Conservation (phyloP, 164 flowering plant species). For the Tetracentron sinense region DNA sequence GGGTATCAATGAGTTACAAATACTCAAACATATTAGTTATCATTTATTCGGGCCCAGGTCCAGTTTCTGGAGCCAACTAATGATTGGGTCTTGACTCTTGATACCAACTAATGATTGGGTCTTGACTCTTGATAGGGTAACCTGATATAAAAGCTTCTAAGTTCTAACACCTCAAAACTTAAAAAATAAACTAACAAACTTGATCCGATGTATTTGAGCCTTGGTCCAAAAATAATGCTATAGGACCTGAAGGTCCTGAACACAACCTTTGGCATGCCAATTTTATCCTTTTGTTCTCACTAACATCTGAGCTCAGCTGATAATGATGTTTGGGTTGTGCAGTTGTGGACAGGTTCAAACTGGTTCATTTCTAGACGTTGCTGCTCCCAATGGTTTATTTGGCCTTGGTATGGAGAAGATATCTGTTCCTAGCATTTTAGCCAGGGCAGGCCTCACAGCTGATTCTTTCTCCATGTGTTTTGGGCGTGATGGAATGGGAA, state of each 20-base stretch:
- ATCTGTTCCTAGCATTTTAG: conserved; percentile 62
- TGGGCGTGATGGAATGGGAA: conserved; percentile 63
- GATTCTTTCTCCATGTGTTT: conserved; percentile 80
- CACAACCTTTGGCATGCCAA: too few relatives aligned
- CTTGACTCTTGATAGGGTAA: neutral
- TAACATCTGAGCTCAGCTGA: neutral
- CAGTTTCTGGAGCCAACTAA: neutral
- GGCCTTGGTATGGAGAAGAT: conserved; percentile 62
- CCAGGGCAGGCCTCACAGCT: conserved; percentile 45
- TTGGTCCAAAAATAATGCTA: too few relatives aligned
- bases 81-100: neutral
- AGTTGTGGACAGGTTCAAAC: conserved; percentile 72
- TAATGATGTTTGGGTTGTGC: conserved; percentile 16
- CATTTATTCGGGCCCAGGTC: too few relatives aligned
- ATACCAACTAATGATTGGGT: neutral
- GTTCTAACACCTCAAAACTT: neutral
- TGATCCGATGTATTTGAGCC: too few relatives aligned
- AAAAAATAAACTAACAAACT: too few relatives aligned
- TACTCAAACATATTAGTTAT: too few relatives aligned
- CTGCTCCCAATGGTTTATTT: conserved; percentile 71
- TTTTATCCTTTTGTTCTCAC: neutral
- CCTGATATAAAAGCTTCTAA: neutral
- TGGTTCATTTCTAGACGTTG: conserved; percentile 60
- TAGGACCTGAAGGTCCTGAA: too few relatives aligned
- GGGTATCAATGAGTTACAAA: too few relatives aligned